phyloP scores from a whole-genome alignment of 2,329 filamentous ascomycete species.

The Aspergillus piperis region DNA sequence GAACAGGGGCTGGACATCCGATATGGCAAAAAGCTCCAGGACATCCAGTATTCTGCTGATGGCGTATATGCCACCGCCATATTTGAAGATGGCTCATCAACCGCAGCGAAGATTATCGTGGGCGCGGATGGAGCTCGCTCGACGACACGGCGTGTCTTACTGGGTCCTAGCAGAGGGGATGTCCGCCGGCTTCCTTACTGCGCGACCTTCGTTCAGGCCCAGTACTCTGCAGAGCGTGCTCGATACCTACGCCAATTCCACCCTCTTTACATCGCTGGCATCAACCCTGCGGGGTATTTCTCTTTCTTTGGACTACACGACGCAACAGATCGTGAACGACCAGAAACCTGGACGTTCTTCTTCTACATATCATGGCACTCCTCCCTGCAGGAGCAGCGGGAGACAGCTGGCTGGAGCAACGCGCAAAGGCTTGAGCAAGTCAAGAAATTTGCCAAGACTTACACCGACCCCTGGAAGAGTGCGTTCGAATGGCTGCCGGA shows the following conservation, averaged over 20 bases:
- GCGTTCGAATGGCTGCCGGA: constrained; percentile 23
- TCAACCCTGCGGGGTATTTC: constrained; percentile 49
- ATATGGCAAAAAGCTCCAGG: constrained; percentile 24
- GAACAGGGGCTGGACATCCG: constrained; percentile 28
- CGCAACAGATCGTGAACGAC: constrained; percentile 25
- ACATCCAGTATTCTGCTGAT: constrained; percentile 20
- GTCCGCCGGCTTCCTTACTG: constrained; percentile 46
- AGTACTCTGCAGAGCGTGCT: constrained; percentile 45
- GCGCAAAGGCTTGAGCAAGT: constrained; percentile 32
- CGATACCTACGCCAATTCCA: constrained; percentile 48
- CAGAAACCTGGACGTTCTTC: constrained; percentile 39
- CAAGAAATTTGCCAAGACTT: constrained; percentile 41
- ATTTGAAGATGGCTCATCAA: constrained; percentile 23
- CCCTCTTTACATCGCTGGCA: constrained; percentile 46
- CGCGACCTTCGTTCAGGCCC: constrained; percentile 49
- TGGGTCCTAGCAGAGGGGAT: constrained; percentile 31
- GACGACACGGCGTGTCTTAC: constrained; percentile 25
- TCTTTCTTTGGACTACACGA: constrained; percentile 47
- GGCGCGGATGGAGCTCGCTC: constrained; percentile 32
- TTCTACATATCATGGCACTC: constrained; percentile 52
- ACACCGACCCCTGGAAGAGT: constrained; percentile 49
- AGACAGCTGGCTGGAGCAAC: constrained; percentile 19
- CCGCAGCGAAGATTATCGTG: constrained; percentile 24
- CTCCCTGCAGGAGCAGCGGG: constrained; percentile 41
- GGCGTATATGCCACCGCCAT: constrained; percentile 17